Evolutionary conservation across 1,284 basidiomycete species (phyloP), one percentile per base, ranked within the genome.

Genomic region (Ceratobasidium sp.): DNA sequence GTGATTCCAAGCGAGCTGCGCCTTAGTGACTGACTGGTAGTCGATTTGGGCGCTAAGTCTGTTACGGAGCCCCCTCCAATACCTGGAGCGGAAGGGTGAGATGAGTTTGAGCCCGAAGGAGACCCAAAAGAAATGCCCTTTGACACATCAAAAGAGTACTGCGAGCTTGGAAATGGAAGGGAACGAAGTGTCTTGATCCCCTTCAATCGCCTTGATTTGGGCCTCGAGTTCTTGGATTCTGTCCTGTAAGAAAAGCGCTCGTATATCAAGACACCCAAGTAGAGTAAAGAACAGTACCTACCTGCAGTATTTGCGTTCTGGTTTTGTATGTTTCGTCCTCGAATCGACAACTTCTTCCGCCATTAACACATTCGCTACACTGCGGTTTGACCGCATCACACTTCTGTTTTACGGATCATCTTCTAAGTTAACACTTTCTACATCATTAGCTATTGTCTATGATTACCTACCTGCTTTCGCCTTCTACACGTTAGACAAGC

Each of bases 401-500:
- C 34, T 58, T 58, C 56, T 58, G 22, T 12, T 27, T 8, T n/a
- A 29, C 17, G n/a, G 1, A 32, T 10, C 8, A 22, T 31, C 7
- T n/a, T 40, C 13, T 32, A 22, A 40, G 34, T 40, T 17, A 40
- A 8, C 17, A 17, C 38, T 17, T 8, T 17, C 17, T n/a, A n/a
- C n/a, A 50, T 4, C 12, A 29, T 50, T 31, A 17, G 17, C 32
- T 29, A 15, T 5, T 10, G 8, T 7, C 3, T 12, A 1, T 27
- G 10, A 3, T 2, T 3, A 58, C 56, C n/a, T 42, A 45, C 56
- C 15, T 31, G n/a, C 47, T 58, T 58, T 58, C 42, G 35, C 29
- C 22, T 58, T n/a, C 56, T 40, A 43, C 56, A 58, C 20, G 22
- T 17, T 31, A 58, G 40, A 25, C 56, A 58, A 45, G 56, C 56